Conservation (phyloP, 1,139 yeast genomes). For the Spencermartinsiella ligniputridi region DNA sequence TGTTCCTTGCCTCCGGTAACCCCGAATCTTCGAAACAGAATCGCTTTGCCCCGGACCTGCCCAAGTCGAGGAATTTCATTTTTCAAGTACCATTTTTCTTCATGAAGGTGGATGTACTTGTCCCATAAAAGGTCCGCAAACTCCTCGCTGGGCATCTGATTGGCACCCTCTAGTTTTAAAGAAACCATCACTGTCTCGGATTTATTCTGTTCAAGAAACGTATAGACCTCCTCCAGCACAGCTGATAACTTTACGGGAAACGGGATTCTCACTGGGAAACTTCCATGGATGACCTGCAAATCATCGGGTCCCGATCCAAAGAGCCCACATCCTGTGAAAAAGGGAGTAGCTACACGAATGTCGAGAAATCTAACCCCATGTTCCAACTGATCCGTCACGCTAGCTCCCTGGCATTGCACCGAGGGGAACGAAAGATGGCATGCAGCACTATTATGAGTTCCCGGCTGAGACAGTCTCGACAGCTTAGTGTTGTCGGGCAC, state of each 20-base stretch:
- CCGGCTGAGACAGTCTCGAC: constrained; percentile 62
- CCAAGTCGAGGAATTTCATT: constrained; percentile 54
- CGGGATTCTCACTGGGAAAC: constrained; percentile 65
- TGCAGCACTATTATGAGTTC: constrained; percentile 79
- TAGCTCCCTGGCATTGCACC: constrained; percentile 70
- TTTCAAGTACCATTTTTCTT: constrained; percentile 59
- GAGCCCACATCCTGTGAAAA: constrained; percentile 34
- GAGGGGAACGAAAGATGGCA: constrained; percentile 71
- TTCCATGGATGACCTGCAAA: constrained; percentile 69
- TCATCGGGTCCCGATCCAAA: constrained; percentile 40
- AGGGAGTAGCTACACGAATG: constrained; percentile 58
- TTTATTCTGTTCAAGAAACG: constrained; percentile 48
- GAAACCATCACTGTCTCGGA: constrained; percentile 66
- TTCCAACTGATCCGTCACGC: constrained; percentile 57
- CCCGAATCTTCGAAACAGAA: constrained; percentile 69
- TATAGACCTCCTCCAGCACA: constrained; percentile 54
- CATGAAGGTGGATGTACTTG: constrained; percentile 46
- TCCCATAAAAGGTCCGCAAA: constrained; percentile 64
- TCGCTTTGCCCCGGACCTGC: constrained; percentile 61
- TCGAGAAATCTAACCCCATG: constrained; percentile 75
- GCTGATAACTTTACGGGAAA: constrained; percentile 50
- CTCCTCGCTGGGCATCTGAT: constrained; percentile 64
- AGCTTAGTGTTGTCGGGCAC: constrained; percentile 50
- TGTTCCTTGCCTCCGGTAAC: constrained; percentile 39
- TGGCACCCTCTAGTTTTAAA: constrained; percentile 69